These are phyloP conservation scores for Populus hybrid DNA, from an alignment of 441 rosid species.

Conservation along the genomic window DNA sequence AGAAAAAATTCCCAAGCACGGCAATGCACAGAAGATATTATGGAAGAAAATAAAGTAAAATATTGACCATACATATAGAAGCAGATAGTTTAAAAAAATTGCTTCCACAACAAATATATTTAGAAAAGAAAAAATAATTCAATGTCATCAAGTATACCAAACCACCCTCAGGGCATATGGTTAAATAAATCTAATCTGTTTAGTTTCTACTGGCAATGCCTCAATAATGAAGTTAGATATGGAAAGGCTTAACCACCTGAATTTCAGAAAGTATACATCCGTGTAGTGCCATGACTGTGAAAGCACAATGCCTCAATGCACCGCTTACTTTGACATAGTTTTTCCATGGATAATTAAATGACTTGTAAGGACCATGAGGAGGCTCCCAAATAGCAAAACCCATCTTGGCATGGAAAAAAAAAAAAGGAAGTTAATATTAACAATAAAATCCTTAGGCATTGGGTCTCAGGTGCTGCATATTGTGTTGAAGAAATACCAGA, in stretches of 20 bases:
- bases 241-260: constrained; percentile 42
- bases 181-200: neutral
- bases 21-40: no score
- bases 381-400: constrained; percentile 85
- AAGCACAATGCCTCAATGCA: constrained; percentile 71
- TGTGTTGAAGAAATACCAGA: constrained; percentile 44
- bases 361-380: constrained; percentile 68
- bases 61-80: no score
- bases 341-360: constrained; percentile 59
- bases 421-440: neutral
- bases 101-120: neutral
- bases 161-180: neutral
- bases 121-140: neutral
- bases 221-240: neutral
- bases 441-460: neutral
- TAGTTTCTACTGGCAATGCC: neutral
- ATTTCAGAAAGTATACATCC: constrained; percentile 82
- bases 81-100: no score
- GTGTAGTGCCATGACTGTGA: constrained; percentile 80
- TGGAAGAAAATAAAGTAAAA: no score
- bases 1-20: no score
- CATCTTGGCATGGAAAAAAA: constrained; percentile 38
- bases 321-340: constrained; percentile 70
- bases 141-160: neutral
- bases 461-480: constrained; percentile 2